Percentiles rank a stretch among this genome's conserved stretches.
These are phyloP conservation scores for Ceratobasidium sp. DNA, from an alignment of 1,284 basidiomycete species.

Conservation along the genomic window DNA sequence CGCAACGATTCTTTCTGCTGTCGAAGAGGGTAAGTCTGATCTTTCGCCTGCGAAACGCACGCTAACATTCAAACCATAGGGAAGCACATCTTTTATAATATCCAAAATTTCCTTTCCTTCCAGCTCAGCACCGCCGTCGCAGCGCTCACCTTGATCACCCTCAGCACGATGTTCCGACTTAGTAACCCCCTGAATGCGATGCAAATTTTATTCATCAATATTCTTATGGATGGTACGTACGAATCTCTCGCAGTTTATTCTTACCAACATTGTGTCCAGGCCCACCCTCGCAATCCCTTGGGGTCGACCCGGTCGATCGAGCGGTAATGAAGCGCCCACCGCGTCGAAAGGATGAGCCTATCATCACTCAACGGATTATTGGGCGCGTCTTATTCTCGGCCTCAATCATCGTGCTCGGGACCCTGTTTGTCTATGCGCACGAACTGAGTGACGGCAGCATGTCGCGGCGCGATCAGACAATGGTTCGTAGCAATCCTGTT, in stretches of 20 bases:
- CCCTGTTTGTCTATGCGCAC: conserved; percentile 85
- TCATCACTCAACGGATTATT: conserved; percentile 77
- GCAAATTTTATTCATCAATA: conserved; percentile 99
- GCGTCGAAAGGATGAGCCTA: conserved; percentile 85
- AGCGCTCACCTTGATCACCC: conserved; percentile 91
- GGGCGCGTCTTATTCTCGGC: conserved; percentile 89
- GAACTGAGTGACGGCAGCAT: conserved; percentile 83
- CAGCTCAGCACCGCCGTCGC: conserved; percentile 97
- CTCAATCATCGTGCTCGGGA: conserved; percentile 87
- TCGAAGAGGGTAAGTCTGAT: conserved; percentile 81
- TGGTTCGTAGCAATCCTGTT: conserved; percentile 68
- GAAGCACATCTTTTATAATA: conserved; percentile 98
- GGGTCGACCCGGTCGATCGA: conserved; percentile 93
- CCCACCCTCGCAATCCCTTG: conserved; percentile 94
- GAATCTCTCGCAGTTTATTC: conserved; percentile 11
- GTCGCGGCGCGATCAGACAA: conserved; percentile 88
- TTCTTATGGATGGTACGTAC: conserved; percentile 90
- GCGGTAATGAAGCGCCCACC: conserved; percentile 91
- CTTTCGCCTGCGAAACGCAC: background rate
- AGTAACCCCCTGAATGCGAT: conserved; percentile 96
- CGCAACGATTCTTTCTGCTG: conserved; percentile 88
- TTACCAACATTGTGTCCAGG: conserved; percentile 53
- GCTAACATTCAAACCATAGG: conserved; percentile 53
- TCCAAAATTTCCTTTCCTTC: conserved; percentile 97
- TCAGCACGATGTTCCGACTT: conserved; percentile 87